Base-by-base conservation (phyloP, 192 early-diverging fungal genomes). In the Phlyctochytrium arcticum region DNA sequence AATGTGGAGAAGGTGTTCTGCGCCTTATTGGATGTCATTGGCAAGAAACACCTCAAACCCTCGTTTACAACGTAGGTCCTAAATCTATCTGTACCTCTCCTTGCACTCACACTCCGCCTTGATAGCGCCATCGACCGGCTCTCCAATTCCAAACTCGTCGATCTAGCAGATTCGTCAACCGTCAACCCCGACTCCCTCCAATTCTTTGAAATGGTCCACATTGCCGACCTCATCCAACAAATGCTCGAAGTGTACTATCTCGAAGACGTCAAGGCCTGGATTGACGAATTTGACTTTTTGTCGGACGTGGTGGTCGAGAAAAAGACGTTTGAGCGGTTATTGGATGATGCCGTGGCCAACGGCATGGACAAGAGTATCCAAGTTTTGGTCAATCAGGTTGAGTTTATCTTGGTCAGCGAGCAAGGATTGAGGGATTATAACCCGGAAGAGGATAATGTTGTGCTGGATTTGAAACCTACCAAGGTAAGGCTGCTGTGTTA, bases 141-240 rank as follows among this genome's bases (percentile, higher is more conserved):
- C 30, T 64, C 55, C 36, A 68, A 58, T 10, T 62, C 79, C 21
- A 31, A 59, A 31, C 70, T 76, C 23, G 55, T 68, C 15, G 71
- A 75, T 57, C 57, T 50, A 5, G 47, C 72, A 62, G 75, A 62
- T 35, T 69, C 66, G 30, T 73, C 75, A 53, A 47, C 73, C 36
- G 75, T 78, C 47, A 73, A 68, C 51, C 81, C 87, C 46, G 84
- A 81, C 44, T 89, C 82, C 42, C 71, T 86, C 31, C 89, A 92
- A 54, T 97, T 97, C 69, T 94, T 96, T 72, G 96, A 94, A 68
- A 75, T 98, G 36, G 88, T 97, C 15, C 96, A 98, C 74, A 80
- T 98, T 47, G 88, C 89, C 19, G 96, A 98, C 76, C 72, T 97
- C 50, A 87, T 90, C 30, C 87, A 92, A 49, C 96, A 98, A 63